Evolutionary conservation across 441 rosid species (phyloP).

Genomic region (Daphne laureola): DNA sequence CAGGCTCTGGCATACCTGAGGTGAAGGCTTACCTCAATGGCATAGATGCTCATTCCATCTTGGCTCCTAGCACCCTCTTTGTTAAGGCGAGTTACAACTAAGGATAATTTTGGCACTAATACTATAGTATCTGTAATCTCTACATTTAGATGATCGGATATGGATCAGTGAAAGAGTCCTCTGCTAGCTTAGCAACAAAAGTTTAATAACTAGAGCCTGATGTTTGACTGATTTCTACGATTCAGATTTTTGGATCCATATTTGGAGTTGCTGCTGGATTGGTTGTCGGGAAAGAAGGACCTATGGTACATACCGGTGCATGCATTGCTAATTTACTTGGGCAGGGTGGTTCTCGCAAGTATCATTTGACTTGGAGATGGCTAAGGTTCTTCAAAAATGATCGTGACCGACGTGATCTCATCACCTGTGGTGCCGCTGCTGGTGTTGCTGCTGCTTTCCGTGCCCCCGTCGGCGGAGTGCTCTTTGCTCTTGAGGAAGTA

Average conservation of each 20-base stretch:
- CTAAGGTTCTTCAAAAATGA: conserved; percentile 91
- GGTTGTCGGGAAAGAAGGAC: conserved; percentile 97
- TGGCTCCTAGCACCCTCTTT: conserved; percentile 87
- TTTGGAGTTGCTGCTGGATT: conserved; percentile 90
- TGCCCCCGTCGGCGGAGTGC: conserved; percentile 97
- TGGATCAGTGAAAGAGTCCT: too few relatives aligned
- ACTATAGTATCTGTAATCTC: too few relatives aligned
- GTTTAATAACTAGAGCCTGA: too few relatives aligned
- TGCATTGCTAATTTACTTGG: conserved; percentile 91
- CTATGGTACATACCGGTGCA: conserved; percentile 98
- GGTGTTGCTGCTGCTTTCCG: conserved; percentile 99
- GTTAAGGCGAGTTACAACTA: conserved; percentile 51
- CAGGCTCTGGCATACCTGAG: conserved; percentile 97
- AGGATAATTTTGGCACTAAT: too few relatives aligned
- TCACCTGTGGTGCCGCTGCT: conserved; percentile 97
- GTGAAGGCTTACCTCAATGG: conserved; percentile 98
- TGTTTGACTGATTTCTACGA: background rate
- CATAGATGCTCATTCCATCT: conserved; percentile 78
- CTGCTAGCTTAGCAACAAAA: too few relatives aligned
- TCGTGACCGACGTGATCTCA: conserved; percentile 80
- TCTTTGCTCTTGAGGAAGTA: conserved; percentile 95
- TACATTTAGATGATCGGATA: too few relatives aligned
- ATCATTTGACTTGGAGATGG: conserved; percentile 89
- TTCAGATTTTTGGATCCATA: conserved; percentile 83
- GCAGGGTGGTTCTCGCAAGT: conserved; percentile 91